A percentile compares a stretch with the other conserved stretches of the same genome.
phyloP scores from a whole-genome alignment of 2,329 filamentous ascomycete species.

The Apiospora sp. region DNA sequence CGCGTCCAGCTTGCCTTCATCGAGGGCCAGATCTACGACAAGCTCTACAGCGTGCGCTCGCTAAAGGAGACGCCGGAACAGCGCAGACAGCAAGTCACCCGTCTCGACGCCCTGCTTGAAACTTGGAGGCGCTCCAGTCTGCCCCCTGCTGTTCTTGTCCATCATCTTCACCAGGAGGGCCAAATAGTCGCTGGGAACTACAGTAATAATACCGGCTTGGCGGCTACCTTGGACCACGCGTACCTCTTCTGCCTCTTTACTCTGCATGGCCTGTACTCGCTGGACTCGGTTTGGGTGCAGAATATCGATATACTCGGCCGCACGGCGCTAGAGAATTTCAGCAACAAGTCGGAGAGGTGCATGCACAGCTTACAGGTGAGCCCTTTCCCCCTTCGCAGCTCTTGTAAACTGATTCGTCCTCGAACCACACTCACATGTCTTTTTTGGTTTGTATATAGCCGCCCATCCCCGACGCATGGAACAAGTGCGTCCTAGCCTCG shows the following conservation, averaged over 20 bases:
- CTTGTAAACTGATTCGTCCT: not conserved
- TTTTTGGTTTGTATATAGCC: constrained; percentile 24
- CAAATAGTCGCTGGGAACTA: constrained; percentile 40
- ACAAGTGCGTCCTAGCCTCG: constrained; percentile 33
- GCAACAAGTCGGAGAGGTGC: constrained; percentile 30
- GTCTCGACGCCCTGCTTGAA: constrained; percentile 42
- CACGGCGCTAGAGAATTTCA: constrained; percentile 36
- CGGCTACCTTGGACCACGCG: constrained; percentile 45
- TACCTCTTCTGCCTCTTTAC: constrained; percentile 47
- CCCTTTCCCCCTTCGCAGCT: not conserved
- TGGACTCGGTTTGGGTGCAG: constrained; percentile 47
- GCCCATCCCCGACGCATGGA: constrained; percentile 34
- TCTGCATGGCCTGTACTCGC: constrained; percentile 50
- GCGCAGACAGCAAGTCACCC: constrained; percentile 39
- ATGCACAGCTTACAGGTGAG: constrained; percentile 25
- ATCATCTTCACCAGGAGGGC: constrained; percentile 38
- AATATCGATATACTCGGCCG: constrained; percentile 41
- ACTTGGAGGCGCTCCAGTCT: constrained; percentile 43
- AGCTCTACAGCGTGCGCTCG: constrained; percentile 45
- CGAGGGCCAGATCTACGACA: constrained; percentile 51
- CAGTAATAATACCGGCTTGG: constrained; percentile 31
- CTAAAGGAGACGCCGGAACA: constrained; percentile 37
- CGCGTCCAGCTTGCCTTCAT: constrained; percentile 51
- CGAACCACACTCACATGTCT: not conserved
- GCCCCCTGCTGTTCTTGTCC: constrained; percentile 30